These are phyloP conservation scores for Cercospora sp. DNA, from an alignment of 2,329 filamentous ascomycete genomes.

Conservation along the genomic window DNA sequence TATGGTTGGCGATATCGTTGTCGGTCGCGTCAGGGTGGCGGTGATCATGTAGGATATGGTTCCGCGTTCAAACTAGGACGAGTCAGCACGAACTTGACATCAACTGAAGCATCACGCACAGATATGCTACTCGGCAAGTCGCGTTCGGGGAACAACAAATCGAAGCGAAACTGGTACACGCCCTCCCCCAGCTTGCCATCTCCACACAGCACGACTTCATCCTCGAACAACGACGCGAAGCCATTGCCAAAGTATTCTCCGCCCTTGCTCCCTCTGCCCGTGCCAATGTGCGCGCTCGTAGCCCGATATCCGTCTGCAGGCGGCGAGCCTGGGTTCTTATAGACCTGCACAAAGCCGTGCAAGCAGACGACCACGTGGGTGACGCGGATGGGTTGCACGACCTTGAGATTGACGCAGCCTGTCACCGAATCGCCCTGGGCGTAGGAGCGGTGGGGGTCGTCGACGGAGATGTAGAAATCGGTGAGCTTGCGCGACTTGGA, in stretches of 20 bases:
- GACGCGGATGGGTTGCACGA: slow-evolving; percentile 72
- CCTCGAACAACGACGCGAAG: slow-evolving; percentile 77
- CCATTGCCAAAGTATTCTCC: slow-evolving; percentile 71
- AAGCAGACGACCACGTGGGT: slow-evolving; percentile 78
- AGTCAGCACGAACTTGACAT: slow-evolving; percentile 20
- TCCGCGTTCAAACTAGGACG: slow-evolving; percentile 83
- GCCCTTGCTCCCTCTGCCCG: slow-evolving; percentile 54
- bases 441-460: slow-evolving; percentile 77
- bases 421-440: slow-evolving; percentile 71
- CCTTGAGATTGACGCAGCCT: slow-evolving; percentile 70
- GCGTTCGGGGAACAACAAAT: slow-evolving; percentile 68
- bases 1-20: slow-evolving; percentile 76
- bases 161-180: slow-evolving; percentile 77
- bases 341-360: slow-evolving; percentile 77
- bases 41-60: slow-evolving; percentile 90
- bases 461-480: slow-evolving; percentile 75
- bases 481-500: slow-evolving; percentile 64
- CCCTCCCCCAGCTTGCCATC: slow-evolving; percentile 74
- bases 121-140: slow-evolving; percentile 89
- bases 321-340: slow-evolving; percentile 65
- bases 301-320: slow-evolving; percentile 56
- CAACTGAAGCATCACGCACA: slow-evolving; percentile 57
- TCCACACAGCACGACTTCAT: slow-evolving; percentile 76
- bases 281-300: slow-evolving; percentile 53
- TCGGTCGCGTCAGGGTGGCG: slow-evolving; percentile 84